Percentiles rank a stretch among this genome's conserved stretches.
phyloP scores from a whole-genome alignment of 202 grass and related monocot species.

The Setaria viridis region DNA sequence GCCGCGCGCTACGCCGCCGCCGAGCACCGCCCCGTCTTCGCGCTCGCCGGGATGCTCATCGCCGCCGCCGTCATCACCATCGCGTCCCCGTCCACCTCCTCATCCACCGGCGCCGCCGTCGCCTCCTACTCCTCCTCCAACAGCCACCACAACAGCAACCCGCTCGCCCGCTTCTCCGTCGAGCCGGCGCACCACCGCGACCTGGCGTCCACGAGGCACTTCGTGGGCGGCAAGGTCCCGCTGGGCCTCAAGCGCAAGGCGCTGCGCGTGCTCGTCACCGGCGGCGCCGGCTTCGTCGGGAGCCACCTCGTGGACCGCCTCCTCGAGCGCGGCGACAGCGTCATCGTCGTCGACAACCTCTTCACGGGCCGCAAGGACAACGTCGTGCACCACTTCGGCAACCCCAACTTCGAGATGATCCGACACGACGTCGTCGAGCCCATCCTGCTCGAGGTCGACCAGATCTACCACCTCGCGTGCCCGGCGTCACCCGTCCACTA shows the following conservation, averaged over 20 bases:
- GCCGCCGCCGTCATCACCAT: constrained; percentile 68
- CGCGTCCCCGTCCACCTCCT: constrained; percentile 22
- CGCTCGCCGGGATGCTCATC: constrained; percentile 74
- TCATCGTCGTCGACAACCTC: constrained; percentile 93
- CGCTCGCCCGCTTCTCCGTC: constrained; percentile 53
- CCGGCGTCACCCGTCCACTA: constrained; percentile 87
- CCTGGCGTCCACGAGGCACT: constrained; percentile 38
- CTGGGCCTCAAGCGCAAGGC: constrained; percentile 76
- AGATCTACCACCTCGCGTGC: constrained; percentile 95
- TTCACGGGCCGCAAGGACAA: constrained; percentile 91
- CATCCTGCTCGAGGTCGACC: constrained; percentile 88
- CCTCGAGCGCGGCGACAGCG: constrained; percentile 76
- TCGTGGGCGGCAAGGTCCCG: constrained; percentile 82
- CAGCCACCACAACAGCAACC: background rate
- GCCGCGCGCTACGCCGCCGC: constrained; percentile 60
- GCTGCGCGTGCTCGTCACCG: constrained; percentile 74
- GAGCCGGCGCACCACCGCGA: constrained; percentile 40
- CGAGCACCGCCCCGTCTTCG: constrained; percentile 81
- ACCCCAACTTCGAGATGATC: constrained; percentile 89
- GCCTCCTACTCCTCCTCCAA: background rate
- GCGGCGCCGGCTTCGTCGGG: constrained; percentile 84
- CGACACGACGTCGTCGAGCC: constrained; percentile 92
- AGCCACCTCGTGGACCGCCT: constrained; percentile 87
- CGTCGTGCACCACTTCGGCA: constrained; percentile 75
- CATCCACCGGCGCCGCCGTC: background rate